Evolutionary conservation across 164 flowering plant genomes (phyloP).

Genomic region (Tinospora cordifolia): DNA sequence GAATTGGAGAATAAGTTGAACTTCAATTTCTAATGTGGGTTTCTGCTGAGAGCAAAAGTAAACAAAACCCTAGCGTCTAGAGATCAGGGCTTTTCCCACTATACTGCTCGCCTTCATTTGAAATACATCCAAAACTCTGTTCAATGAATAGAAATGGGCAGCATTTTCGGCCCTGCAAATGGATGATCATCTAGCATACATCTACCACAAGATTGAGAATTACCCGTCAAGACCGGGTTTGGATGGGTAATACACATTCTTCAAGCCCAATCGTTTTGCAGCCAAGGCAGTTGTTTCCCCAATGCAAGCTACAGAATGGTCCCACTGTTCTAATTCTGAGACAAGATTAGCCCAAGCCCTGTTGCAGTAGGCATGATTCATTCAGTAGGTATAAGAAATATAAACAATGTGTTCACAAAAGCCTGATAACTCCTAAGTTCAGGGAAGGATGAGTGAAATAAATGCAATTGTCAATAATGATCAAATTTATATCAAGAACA

Average conservation of each 20-base stretch:
- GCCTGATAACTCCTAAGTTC: not conserved
- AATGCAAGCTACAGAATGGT: slow-evolving; percentile 76
- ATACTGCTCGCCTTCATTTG: too few relatives aligned
- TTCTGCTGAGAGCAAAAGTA: too few relatives aligned
- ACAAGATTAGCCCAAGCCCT: slow-evolving; percentile 79
- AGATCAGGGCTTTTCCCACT: too few relatives aligned
- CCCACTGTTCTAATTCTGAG: slow-evolving; percentile 46
- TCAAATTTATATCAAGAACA: not conserved
- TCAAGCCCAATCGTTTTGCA: slow-evolving; percentile 63
- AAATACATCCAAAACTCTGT: too few relatives aligned
- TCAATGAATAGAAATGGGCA: not conserved
- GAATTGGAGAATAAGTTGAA: not conserved
- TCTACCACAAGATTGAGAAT: not conserved
- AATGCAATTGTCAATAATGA: not conserved
- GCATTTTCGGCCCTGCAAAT: not conserved
- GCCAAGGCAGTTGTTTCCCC: slow-evolving; percentile 92
- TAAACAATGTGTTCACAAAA: not conserved
- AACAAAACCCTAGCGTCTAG: too few relatives aligned
- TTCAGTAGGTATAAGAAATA: not conserved
- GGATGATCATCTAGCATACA: not conserved
- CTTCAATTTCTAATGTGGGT: too few relatives aligned
- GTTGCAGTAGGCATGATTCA: slow-evolving; percentile 14
- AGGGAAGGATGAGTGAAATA: not conserved
- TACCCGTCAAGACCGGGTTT: slow-evolving; percentile 95
- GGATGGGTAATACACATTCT: slow-evolving; percentile 62